Percentiles rank a stretch among this genome's conserved stretches.
Conservation (phyloP, 371 early-diverging fungal genomes). For the Lichtheimia hyalospora region DNA sequence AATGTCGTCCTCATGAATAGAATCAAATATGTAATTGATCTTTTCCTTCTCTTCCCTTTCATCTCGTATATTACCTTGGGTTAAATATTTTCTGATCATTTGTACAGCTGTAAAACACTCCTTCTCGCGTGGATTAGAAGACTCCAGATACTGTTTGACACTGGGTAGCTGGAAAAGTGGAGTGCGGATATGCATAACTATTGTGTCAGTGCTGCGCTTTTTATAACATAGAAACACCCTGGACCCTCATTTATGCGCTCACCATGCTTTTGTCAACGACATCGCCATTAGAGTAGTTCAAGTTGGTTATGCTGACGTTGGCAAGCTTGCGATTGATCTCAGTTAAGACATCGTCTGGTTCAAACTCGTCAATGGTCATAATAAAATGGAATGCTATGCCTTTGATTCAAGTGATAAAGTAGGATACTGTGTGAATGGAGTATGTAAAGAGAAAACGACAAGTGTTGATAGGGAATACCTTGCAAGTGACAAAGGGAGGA, state of each 20-base stretch:
- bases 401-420: background rate
- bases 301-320: slow-evolving; percentile 33
- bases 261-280: slow-evolving; percentile 23
- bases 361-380: slow-evolving; percentile 47
- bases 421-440: background rate
- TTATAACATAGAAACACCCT: background rate
- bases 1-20: slow-evolving; percentile 4
- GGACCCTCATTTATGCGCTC: slow-evolving; percentile 9
- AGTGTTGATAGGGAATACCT: background rate
- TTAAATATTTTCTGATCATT: slow-evolving; percentile 35
- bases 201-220: background rate
- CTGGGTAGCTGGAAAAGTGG: slow-evolving; percentile 5
- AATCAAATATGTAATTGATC: background rate
- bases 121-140: slow-evolving; percentile 5
- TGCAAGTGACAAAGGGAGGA: background rate
- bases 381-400: background rate
- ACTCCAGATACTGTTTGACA: slow-evolving; percentile 14
- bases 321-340: slow-evolving; percentile 47
- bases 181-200: too few relatives aligned
- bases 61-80: slow-evolving; percentile 29
- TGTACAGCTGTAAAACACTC: slow-evolving; percentile 20
- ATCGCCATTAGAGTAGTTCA: slow-evolving; percentile 17
- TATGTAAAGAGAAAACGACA: background rate
- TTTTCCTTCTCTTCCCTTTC: background rate
- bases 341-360: slow-evolving; percentile 29